These are phyloP conservation scores for Neospora caninum DNA, from an alignment of 169 alveolate genomes.

Conservation along the genomic window DNA sequence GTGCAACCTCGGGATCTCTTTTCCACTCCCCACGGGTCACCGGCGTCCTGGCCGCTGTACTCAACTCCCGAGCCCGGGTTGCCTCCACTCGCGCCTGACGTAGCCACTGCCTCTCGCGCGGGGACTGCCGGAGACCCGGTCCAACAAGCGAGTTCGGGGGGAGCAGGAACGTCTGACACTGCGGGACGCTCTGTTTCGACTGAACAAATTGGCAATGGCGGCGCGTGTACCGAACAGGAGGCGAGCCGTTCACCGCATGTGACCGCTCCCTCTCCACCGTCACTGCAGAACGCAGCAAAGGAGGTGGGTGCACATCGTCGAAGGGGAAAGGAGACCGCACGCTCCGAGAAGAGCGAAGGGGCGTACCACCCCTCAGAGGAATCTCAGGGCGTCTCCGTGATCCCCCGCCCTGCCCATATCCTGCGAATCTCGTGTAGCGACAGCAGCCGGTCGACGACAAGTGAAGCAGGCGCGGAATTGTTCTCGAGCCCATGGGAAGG, in stretches of 20 bases:
- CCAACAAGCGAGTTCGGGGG: too few species aligned
- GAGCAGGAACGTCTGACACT: neutral
- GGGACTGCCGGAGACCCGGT: neutral
- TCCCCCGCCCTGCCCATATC: neutral
- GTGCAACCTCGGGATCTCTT: neutral
- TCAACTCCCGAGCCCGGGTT: neutral
- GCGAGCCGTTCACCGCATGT: neutral
- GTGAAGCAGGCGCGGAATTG: neutral
- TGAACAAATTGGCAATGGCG: too few species aligned
- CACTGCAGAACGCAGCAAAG: neutral
- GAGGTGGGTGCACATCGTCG: neutral
- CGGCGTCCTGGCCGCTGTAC: neutral
- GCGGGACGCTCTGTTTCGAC: neutral
- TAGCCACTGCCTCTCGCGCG: neutral
- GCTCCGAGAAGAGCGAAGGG: neutral
- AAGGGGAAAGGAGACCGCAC: too few species aligned
- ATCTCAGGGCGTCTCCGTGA: neutral
- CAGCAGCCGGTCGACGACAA: slow-evolving; percentile 37
- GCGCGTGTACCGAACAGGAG: neutral
- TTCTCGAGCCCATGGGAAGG: neutral
- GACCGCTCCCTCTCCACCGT: neutral
- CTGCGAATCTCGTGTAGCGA: neutral
- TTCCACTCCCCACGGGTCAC: neutral
- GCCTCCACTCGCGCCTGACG: neutral
- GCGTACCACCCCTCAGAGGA: neutral